Evolutionary conservation across 2,329 filamentous ascomycete species (phyloP).

Genomic region (Lomentospora prolificans): DNA sequence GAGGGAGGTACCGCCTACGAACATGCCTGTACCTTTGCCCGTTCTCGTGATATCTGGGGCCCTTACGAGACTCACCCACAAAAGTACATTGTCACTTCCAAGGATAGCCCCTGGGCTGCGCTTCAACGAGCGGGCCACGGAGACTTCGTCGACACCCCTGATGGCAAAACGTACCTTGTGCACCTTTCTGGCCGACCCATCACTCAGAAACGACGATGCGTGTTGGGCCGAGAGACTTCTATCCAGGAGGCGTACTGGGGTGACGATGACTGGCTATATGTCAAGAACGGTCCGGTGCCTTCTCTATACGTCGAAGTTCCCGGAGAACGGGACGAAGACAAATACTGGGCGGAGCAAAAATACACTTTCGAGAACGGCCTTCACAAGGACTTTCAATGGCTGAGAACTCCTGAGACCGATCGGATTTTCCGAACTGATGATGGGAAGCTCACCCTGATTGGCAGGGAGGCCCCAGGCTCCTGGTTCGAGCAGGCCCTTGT

Average conservation of each 20-base stretch:
- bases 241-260: conserved; percentile 52
- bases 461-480: conserved; percentile 43
- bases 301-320: conserved; percentile 43
- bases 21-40: conserved; percentile 51
- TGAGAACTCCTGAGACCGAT: conserved; percentile 44
- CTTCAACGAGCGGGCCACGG: conserved; percentile 44
- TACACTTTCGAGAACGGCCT: conserved; percentile 38
- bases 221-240: conserved; percentile 44
- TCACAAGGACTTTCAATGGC: conserved; percentile 46
- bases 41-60: conserved; percentile 42
- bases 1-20: conserved; percentile 52
- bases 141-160: conserved; percentile 42
- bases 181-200: conserved; percentile 42
- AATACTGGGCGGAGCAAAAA: conserved; percentile 38
- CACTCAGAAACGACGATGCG: conserved; percentile 40
- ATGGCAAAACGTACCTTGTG: conserved; percentile 43
- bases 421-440: conserved; percentile 35
- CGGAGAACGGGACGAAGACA: conserved; percentile 32
- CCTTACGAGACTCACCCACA: conserved; percentile 52
- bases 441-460: conserved; percentile 34
- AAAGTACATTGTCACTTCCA: conserved; percentile 46
- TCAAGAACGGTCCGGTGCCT: conserved; percentile 47
- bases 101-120: conserved; percentile 36
- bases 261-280: conserved; percentile 51
- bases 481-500: conserved; percentile 51